Base-by-base conservation (phyloP, 768 basidiomycete genomes). In the Lactifluus echinatus region DNA sequence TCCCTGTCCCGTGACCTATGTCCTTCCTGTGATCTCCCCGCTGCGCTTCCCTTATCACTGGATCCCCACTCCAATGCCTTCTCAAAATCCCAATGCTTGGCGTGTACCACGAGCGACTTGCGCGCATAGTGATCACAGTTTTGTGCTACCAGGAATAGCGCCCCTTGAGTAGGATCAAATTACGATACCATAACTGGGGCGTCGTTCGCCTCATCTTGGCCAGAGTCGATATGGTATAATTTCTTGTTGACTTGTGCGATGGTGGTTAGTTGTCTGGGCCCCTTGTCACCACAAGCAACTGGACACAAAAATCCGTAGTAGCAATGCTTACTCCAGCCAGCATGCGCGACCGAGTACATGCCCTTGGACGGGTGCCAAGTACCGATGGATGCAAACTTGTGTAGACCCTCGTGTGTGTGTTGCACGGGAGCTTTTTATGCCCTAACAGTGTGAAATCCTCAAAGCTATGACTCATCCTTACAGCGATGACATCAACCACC, bases 331-430 rank as follows among this genome's bases (percentile, higher is more conserved):
- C 89, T 90, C 88, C 97, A 95, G 91, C 96, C 96, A 65, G 96
- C 94, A 80, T 96, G 94, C 61, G 94, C 95, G 67, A 99, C 96
- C n/a, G 93, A 94, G 85, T 93, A 98, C 95, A 98, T 98, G 83
- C 98, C 96, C 78, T 95, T 96, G 67, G 87, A 87, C 72, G 93
- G 93, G 81, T 95, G 93, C 92, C 92, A 95, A 70, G 93, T 93
- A 75, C 93, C 93, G 65, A 94, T 93, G 81, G 93, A 95, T 70
- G 95, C 95, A 63, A 99, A 95, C 80, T 99, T 98, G 73, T 94
- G 89, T 69, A 98, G 90, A 89, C 95, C 95, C 75, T 96, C n/a
- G n/a, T 94, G 83, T 99, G 95, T 55, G 96, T 98, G 81, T 98
- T 98, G 66, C 94, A 82, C 57, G 94, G 94, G 56, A 98, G 83